Conservation (phyloP, 139 green algal genomes). For the Micractinium sp. region DNA sequence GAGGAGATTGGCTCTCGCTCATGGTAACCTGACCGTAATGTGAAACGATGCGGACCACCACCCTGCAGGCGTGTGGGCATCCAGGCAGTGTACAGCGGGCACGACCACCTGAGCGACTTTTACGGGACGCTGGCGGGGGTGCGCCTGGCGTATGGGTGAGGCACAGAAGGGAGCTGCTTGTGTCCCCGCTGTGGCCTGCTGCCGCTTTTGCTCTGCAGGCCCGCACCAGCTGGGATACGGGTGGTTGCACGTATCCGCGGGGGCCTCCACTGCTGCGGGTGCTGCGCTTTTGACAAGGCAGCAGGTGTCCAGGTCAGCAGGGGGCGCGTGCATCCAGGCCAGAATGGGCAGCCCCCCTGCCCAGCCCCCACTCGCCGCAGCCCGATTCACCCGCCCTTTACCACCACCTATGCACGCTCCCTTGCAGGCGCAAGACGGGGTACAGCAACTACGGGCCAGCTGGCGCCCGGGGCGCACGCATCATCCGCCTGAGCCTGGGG, state of each 20-base stretch:
- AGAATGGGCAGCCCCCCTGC: too few relatives aligned
- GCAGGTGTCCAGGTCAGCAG: too few relatives aligned
- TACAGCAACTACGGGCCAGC: conserved; percentile 36
- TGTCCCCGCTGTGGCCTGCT: too few relatives aligned
- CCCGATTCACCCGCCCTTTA: not conserved
- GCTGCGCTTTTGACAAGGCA: not conserved
- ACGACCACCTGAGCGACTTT: conserved; percentile 47
- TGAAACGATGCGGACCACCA: too few relatives aligned
- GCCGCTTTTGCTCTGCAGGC: too few relatives aligned
- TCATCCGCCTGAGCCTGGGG: conserved; percentile 4
- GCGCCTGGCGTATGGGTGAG: conserved; percentile 40
- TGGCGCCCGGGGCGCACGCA: conserved; percentile 6
- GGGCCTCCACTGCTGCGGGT: not conserved
- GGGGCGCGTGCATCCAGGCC: too few relatives aligned
- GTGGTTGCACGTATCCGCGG: not conserved
- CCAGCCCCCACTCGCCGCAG: too few relatives aligned
- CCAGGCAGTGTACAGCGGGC: conserved; percentile 29
- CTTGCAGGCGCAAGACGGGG: conserved; percentile 33
- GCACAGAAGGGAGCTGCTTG: too few relatives aligned
- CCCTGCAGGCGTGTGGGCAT: conserved; percentile 23
- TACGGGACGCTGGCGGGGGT: conserved; percentile 16
- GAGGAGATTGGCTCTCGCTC: too few relatives aligned
- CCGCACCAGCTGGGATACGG: too few relatives aligned
- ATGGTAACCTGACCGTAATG: too few relatives aligned
- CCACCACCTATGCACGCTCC: not conserved